Base-by-base conservation (phyloP, 2,329 filamentous ascomycete genomes). In the Cytospora paraplurivora region DNA sequence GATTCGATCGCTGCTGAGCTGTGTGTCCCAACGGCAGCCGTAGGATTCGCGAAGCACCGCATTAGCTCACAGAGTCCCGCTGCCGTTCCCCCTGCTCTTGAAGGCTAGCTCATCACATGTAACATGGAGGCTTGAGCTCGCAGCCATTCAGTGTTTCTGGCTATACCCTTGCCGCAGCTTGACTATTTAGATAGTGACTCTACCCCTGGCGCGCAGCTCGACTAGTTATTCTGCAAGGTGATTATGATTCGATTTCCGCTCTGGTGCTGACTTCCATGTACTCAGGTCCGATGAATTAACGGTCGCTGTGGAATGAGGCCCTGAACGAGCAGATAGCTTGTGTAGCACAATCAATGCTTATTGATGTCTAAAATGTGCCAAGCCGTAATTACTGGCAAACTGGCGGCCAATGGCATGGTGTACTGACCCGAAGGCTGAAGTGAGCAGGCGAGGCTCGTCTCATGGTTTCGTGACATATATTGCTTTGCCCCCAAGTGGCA, bases 321-420 rank as follows among this genome's bases (percentile, higher is more conserved):
- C 34, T 21, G 33, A 38, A 33, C 17, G 41, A 55, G n/a, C 37
- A 34, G 35, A 33, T 17, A 62, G 27, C 51, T 55, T 38, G 34
- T 19, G 61, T 66, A n/a, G 49, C 41, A 66, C 64, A 51, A 27
- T 33, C 47, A 33, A 34, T 57, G 51, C n/a, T n/a, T 37, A 34
- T 57, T 54, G 34, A 51, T 64, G 61, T 54, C 57, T 61, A 56
- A 57, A 49, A 56, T 61, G 64, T 63, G 59, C 49, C 57, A 47
- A 66, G 32, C 64, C 61, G 64, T 58, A 61, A 64, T 66, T 58
- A 51, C 21, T 32, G 47, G 53, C 38, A 11, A 21, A 11, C 21
- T 33, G 13, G 37, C 47, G 49, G 57, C 64, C 61, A 66, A 64
- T 66, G 61, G 47, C 38, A 61, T 19, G 3, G 12, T 47, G 21